Percentiles rank a stretch among this genome's conserved stretches.
phyloP scores from a whole-genome alignment of 768 basidiomycete species.

The Collybia sp. region DNA sequence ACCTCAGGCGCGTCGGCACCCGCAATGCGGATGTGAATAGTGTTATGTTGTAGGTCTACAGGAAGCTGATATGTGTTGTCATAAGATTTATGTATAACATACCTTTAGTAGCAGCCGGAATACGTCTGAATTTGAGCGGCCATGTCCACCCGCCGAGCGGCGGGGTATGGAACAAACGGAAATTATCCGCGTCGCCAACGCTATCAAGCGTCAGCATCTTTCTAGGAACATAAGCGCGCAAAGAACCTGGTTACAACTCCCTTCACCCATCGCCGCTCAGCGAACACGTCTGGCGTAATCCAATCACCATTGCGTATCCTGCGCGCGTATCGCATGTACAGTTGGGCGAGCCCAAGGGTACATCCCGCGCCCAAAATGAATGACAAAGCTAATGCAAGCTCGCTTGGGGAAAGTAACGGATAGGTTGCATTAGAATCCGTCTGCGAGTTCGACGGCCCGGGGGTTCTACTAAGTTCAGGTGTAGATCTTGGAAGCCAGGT shows the following conservation, averaged over 20 bases:
- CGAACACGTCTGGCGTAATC: slow-evolving; percentile 61
- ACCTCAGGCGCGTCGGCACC: slow-evolving; percentile 95
- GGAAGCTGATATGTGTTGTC: background rate
- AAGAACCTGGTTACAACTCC: slow-evolving; percentile 77
- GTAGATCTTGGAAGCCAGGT: no score
- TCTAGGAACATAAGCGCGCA: background rate
- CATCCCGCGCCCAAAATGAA: no score
- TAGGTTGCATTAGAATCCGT: no score
- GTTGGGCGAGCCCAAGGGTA: background rate
- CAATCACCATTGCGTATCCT: slow-evolving; percentile 65
- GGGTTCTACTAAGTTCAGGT: no score
- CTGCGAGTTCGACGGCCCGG: no score
- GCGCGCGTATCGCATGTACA: slow-evolving; percentile 48
- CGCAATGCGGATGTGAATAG: slow-evolving; percentile 83
- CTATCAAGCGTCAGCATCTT: slow-evolving; percentile 25
- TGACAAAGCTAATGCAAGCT: background rate
- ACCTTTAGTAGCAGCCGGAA: slow-evolving; percentile 64
- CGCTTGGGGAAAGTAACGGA: no score
- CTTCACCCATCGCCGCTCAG: slow-evolving; percentile 60
- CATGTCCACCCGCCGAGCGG: slow-evolving; percentile 61
- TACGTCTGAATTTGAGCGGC: slow-evolving; percentile 62
- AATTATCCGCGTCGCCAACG: slow-evolving; percentile 87
- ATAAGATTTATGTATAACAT: background rate
- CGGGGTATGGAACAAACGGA: slow-evolving; percentile 85
- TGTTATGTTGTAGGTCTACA: slow-evolving; percentile 72